phyloP scores from a whole-genome alignment of 1,284 basidiomycete species.

The Quambalaria eucalypti region DNA sequence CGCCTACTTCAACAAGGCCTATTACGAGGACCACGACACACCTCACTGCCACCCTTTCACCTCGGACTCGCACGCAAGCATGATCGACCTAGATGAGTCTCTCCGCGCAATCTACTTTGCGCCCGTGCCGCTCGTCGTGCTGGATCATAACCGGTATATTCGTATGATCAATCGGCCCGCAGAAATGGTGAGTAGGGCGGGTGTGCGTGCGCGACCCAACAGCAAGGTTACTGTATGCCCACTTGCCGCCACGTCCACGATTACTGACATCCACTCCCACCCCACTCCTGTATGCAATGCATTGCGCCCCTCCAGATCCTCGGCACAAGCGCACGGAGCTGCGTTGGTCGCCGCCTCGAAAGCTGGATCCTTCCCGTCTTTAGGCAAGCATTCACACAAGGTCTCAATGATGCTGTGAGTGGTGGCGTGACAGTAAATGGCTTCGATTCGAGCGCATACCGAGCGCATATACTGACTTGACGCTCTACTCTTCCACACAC shows the following conservation, averaged over 20 bases:
- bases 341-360: not conserved
- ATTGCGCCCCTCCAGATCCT: too few relatives aligned
- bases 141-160: constrained; percentile 29
- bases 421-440: too few relatives aligned
- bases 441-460: too few relatives aligned
- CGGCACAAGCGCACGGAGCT: not conserved
- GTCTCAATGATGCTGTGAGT: constrained; percentile 27
- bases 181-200: constrained; percentile 22
- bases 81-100: constrained; percentile 43
- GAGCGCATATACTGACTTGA: too few relatives aligned
- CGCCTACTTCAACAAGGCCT: not conserved
- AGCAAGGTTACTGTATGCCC: too few relatives aligned
- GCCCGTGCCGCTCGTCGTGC: constrained; percentile 33
- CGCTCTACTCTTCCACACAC: too few relatives aligned
- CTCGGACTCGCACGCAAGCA: constrained; percentile 7
- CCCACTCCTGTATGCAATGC: too few relatives aligned
- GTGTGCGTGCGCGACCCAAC: too few relatives aligned
- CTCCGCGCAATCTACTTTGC: constrained; percentile 41
- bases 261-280: too few relatives aligned
- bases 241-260: too few relatives aligned
- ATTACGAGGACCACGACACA: too few relatives aligned
- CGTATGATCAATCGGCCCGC: constrained; percentile 38
- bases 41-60: not conserved
- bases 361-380: not conserved
- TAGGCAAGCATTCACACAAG: constrained; percentile 5